Percentiles rank a stretch among this genome's conserved stretches.
Evolutionary conservation across 441 rosid genomes (phyloP).

Genomic region (Populus hybrid): DNA sequence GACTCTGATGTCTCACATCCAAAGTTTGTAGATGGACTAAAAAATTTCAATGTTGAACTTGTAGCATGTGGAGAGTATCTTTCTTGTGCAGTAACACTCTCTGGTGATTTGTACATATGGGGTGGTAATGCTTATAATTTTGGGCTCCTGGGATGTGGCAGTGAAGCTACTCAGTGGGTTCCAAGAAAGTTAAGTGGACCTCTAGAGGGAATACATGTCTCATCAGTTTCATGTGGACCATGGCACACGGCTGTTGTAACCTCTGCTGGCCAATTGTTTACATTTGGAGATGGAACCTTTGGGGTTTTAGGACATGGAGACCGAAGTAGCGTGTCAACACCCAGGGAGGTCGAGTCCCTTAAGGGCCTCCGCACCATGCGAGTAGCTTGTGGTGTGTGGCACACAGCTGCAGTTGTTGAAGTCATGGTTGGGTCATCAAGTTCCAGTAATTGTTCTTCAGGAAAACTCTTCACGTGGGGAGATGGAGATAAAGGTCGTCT

Average conservation of each 20-base stretch:
- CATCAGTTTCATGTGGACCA: constrained; percentile 95
- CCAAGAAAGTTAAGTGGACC: constrained; percentile 90
- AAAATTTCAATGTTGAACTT: constrained; percentile 76
- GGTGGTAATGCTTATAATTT: constrained; percentile 74
- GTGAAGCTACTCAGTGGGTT: constrained; percentile 67
- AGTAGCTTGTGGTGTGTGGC: constrained; percentile 99
- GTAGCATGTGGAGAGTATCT: constrained; percentile 98
- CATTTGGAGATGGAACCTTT: constrained; percentile 98
- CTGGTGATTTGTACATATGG: constrained; percentile 97
- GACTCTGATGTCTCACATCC: constrained; percentile 91
- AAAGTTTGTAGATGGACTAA: constrained; percentile 80
- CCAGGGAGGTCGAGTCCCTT: constrained; percentile 93
- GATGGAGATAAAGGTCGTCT: constrained; percentile 97
- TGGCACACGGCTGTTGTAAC: constrained; percentile 97
- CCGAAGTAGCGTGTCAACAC: constrained; percentile 68
- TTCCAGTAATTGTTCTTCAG: constrained; percentile 90
- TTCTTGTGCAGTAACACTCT: constrained; percentile 96
- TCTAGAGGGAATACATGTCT: constrained; percentile 91
- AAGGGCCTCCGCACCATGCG: constrained; percentile 95
- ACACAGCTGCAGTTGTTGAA: constrained; percentile 98
- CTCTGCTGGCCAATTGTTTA: constrained; percentile 92
- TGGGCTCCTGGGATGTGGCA: constrained; percentile 94
- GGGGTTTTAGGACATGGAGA: constrained; percentile 98
- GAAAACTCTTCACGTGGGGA: constrained; percentile 98
- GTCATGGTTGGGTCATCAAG: constrained; percentile 92